Conservation (phyloP, 176 grass and related monocot genomes). For the Aechmea fasciata region DNA sequence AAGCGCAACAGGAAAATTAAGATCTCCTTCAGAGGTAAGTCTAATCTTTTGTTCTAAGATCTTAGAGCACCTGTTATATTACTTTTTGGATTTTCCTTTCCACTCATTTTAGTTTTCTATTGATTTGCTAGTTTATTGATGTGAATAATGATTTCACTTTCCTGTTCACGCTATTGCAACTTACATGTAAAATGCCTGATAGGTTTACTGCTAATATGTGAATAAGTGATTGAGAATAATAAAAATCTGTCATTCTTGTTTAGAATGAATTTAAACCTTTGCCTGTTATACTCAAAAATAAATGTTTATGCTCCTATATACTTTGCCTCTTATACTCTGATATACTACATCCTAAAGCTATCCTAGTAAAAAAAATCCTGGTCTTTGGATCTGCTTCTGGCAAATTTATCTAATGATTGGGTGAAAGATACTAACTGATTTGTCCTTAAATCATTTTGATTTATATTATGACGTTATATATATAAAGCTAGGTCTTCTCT, state of each 20-base stretch:
- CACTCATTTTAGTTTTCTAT: background rate
- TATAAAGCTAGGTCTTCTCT: too few relatives aligned
- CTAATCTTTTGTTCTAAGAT: background rate
- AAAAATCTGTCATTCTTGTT: background rate
- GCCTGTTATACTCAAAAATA: too few relatives aligned
- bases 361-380: too few relatives aligned
- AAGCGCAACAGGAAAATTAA: background rate
- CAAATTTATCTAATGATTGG: too few relatives aligned
- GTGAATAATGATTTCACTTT: background rate
- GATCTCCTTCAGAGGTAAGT: conserved; percentile 4
- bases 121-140: background rate
- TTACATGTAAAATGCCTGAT: background rate
- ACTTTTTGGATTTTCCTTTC: background rate
- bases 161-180: background rate
- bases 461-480: too few relatives aligned
- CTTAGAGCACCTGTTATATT: background rate
- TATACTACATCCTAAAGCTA: too few relatives aligned
- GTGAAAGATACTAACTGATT: too few relatives aligned
- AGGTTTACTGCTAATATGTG: background rate
- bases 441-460: too few relatives aligned
- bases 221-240: background rate
- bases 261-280: background rate
- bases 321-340: too few relatives aligned
- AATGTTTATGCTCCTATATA: too few relatives aligned
- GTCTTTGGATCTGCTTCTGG: too few relatives aligned